Conservation (phyloP, 345 rosid species). For the Erysimum cheiranthoides region DNA sequence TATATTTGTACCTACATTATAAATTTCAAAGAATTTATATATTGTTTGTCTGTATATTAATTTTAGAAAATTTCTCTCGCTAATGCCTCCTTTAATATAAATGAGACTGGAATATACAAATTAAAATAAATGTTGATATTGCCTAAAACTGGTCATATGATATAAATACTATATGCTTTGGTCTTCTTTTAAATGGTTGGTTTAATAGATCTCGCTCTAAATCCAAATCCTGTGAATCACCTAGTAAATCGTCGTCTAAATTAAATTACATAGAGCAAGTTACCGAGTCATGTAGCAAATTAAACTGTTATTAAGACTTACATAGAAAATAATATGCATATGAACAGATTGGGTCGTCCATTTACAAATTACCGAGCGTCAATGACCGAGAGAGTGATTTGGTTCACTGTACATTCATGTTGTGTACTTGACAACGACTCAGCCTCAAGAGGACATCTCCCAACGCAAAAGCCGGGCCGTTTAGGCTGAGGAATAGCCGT, state of each 20-base stretch:
- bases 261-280: too few species aligned
- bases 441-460: neutral
- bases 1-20: too few species aligned
- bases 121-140: neutral
- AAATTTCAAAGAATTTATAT: too few species aligned
- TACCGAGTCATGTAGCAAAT: neutral
- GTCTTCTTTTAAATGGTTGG: neutral
- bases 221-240: neutral
- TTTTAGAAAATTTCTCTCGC: too few species aligned
- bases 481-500: neutral
- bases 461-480: neutral
- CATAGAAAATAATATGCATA: neutral
- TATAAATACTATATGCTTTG: neutral
- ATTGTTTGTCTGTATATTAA: too few species aligned
- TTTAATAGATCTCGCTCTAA: neutral
- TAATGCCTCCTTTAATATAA: too few species aligned
- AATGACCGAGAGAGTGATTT: conserved; percentile 12
- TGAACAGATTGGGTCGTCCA: neutral
- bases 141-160: neutral
- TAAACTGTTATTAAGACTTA: neutral
- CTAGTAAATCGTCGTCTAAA: too few species aligned
- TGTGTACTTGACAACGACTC: neutral
- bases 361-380: neutral
- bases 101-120: too few species aligned
- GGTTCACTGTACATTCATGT: neutral